A percentile compares a stretch with the other conserved stretches of the same genome.
These are phyloP conservation scores for Petunia hybrid DNA, from an alignment of 305 asterid genomes.

Conservation along the genomic window DNA sequence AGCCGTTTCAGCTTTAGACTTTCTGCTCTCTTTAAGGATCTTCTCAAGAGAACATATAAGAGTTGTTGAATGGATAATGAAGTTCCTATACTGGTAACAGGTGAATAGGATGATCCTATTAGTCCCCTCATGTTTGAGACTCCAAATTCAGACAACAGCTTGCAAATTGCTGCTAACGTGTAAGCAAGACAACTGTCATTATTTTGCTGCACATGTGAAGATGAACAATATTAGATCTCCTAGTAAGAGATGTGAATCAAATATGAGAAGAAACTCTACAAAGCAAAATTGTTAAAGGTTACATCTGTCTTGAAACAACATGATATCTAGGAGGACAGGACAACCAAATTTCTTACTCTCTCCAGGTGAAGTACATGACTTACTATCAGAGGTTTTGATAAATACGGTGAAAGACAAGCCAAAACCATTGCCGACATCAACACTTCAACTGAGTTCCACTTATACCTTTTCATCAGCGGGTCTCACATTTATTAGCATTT, in stretches of 20 bases:
- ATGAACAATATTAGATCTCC: slow-evolving; percentile 34
- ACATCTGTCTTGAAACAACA: slow-evolving; percentile 22
- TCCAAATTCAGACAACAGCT: slow-evolving; percentile 82
- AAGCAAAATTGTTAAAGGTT: not conserved
- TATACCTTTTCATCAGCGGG: slow-evolving; percentile 17
- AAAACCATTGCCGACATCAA: slow-evolving; percentile 6
- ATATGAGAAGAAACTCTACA: slow-evolving; percentile 19
- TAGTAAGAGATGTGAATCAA: slow-evolving; percentile 4
- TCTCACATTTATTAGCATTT: slow-evolving; percentile 6
- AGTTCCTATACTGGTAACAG: slow-evolving; percentile 70
- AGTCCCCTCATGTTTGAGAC: slow-evolving; percentile 73
- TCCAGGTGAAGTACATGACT: not conserved
- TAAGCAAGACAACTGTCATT: slow-evolving; percentile 95
- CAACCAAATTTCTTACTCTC: not conserved
- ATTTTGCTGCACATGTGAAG: slow-evolving; percentile 65
- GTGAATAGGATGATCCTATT: slow-evolving; percentile 73
- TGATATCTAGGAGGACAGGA: not conserved
- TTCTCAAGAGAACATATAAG: slow-evolving; percentile 75
- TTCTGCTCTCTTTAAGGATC: slow-evolving; percentile 90
- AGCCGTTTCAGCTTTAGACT: slow-evolving; percentile 72
- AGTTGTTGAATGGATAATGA: slow-evolving; percentile 85
- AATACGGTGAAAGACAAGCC: slow-evolving; percentile 6
- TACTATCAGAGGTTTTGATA: slow-evolving; percentile 13
- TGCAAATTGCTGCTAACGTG: slow-evolving; percentile 84
- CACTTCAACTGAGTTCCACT: slow-evolving; percentile 25